Conservation (phyloP, 371 early-diverging fungal species). For the Parasitella parasitica region DNA sequence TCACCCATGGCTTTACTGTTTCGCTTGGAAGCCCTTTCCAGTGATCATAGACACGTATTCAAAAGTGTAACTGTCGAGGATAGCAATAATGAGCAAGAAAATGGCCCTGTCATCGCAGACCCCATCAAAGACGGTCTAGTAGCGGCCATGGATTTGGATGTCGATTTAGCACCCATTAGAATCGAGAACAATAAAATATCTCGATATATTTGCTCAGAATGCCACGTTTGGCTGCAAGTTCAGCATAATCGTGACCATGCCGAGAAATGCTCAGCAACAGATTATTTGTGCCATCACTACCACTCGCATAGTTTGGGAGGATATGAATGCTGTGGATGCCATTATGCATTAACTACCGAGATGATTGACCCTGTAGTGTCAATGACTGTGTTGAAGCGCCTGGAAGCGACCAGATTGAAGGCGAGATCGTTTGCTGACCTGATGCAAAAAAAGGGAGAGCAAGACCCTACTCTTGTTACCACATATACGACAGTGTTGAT, state of each 20-base stretch:
- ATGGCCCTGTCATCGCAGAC: too few relatives aligned
- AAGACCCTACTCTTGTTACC: conserved; percentile 27
- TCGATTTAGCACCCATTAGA: not conserved
- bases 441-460: conserved; percentile 7
- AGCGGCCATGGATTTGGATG: not conserved
- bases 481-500: conserved; percentile 24
- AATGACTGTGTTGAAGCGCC: conserved; percentile 5
- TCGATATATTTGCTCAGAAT: conserved; percentile 8
- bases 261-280: conserved; percentile 7
- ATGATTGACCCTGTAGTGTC: conserved; percentile 20
- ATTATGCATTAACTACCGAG: conserved; percentile 5
- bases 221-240: conserved; percentile 19
- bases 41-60: conserved; percentile 19
- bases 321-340: conserved; percentile 38
- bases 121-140: not conserved
- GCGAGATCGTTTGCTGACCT: conserved; percentile 18
- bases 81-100: not conserved
- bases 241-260: not conserved
- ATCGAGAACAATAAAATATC: not conserved
- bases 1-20: conserved; percentile 17
- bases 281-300: conserved; percentile 36
- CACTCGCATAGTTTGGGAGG: conserved; percentile 13
- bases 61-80: not conserved
- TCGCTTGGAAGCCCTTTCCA: conserved; percentile 8
- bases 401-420: conserved; percentile 18